phyloP scores from a whole-genome alignment of 2,329 filamentous ascomycete genomes.

The Biscogniauxia marginata region DNA sequence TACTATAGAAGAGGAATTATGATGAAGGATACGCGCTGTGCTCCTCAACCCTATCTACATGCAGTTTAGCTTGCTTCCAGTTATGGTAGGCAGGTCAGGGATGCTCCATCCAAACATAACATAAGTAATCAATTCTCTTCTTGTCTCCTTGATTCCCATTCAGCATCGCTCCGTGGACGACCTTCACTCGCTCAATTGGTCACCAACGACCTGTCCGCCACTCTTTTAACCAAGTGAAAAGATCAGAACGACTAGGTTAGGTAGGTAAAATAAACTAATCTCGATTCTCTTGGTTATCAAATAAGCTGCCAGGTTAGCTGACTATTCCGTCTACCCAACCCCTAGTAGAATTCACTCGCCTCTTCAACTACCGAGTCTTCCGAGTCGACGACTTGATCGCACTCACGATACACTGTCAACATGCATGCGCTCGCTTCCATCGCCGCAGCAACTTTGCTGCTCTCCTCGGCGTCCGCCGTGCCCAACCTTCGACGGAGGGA shows the following conservation, averaged over 20 bases:
- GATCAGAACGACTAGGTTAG: too few species aligned
- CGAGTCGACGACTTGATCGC: too few species aligned
- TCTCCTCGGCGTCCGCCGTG: constrained; percentile 23
- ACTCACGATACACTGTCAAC: constrained; percentile 11
- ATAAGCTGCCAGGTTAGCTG: too few species aligned
- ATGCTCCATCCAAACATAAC: background rate
- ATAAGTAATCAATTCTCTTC: background rate
- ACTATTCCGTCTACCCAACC: too few species aligned
- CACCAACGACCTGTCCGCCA: background rate
- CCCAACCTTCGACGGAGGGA: constrained; percentile 25
- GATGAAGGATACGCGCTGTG: background rate
- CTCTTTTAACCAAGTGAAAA: too few species aligned
- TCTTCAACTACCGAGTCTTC: background rate
- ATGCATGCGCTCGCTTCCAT: constrained; percentile 22
- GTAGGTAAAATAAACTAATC: too few species aligned
- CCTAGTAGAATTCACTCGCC: too few species aligned
- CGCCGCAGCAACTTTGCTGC: constrained; percentile 23
- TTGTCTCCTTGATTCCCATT: background rate
- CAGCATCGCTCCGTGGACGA: background rate
- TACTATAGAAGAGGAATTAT: background rate
- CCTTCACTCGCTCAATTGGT: background rate
- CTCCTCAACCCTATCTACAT: background rate
- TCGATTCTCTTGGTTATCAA: too few species aligned
- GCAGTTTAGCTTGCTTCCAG: background rate
- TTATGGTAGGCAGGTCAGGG: background rate